Base-by-base conservation (phyloP, 345 rosid genomes). In the Corymbia maculata region DNA sequence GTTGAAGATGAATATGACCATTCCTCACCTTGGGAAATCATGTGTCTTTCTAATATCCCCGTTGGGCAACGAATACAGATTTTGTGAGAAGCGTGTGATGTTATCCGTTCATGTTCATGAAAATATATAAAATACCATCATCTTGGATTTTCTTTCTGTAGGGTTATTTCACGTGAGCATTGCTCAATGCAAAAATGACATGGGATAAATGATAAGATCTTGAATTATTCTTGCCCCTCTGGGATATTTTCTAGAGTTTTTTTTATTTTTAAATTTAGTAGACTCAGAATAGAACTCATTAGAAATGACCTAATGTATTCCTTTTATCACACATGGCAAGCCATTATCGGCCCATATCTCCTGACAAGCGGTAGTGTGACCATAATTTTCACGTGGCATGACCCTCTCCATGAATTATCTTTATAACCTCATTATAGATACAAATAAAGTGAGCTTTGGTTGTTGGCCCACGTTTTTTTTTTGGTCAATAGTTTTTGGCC, bases 71-170 rank as follows among this genome's bases (percentile, higher is more conserved):
- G 26, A 55, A 8, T 0, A 55, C 22, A 55, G 0, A 55, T 13
- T 1, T 1, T 22, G 4, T 8, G 61, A 0, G 1, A 55, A 3
- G n/a, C 1, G 0, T 22, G 28, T 55, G 1, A 8, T 55, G 2
- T 55, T 9, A 2, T 22, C 61, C 61, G 3, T 55, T 55, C 61
- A 55, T 0, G 28, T 22, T 0, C 12, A 4, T 8, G 61, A 55
- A 55, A 22, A 21, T 22, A 55, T 21, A 22, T 9, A 0, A 36
- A 55, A 28, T 22, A 26, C 61, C 9, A 0, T 22, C 61, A 55
- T 9, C 61, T 55, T 11, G 61, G 61, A 55, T 55, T 55, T 55
- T 55, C 61, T 9, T 55, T 22, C 8, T 55, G 61, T 22, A 22
- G 61, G 61, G 22, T 55, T 55, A 55, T 28, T 9, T 55, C 61